Evolutionary conservation across 495 filamentous ascomycete species (phyloP).

Genomic region (Podospora appendiculata): DNA sequence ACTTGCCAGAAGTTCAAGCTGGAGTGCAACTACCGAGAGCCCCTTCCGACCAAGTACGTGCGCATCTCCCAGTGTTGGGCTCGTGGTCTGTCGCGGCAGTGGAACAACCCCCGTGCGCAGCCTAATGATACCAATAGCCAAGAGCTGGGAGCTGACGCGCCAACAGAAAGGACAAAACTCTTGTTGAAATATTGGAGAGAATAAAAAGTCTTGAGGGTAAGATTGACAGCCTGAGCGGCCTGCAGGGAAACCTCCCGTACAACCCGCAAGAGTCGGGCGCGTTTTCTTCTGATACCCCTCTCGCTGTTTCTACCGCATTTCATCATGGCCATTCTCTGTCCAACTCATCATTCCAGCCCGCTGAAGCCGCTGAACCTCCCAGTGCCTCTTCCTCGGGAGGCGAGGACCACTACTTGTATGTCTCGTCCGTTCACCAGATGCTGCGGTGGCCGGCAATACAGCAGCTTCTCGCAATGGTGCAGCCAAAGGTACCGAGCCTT

Average conservation of each 20-base stretch:
- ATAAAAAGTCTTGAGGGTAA: conserved; percentile 45
- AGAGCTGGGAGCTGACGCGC: conserved; percentile 7
- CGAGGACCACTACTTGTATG: conserved; percentile 35
- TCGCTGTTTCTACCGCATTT: too few species aligned
- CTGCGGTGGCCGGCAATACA: conserved; percentile 50
- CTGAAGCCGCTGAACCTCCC: conserved; percentile 6
- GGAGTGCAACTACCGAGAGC: conserved; percentile 53
- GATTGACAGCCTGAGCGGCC: conserved; percentile 30
- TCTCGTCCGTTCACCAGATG: conserved; percentile 49
- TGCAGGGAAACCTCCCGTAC: too few species aligned
- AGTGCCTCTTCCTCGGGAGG: conserved; percentile 1
- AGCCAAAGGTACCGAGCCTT: conserved; percentile 20
- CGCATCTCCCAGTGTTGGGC: not conserved
- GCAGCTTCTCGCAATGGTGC: conserved; percentile 30
- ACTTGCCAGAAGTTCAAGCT: conserved; percentile 42
- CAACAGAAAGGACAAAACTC: conserved; percentile 52
- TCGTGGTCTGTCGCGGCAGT: not conserved
- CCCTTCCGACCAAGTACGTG: conserved; percentile 56
- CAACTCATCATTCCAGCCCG: conserved; percentile 1
- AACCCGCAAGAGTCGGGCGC: not conserved
- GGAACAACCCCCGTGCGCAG: too few species aligned
- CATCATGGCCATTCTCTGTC: not conserved
- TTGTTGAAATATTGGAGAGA: conserved; percentile 50
- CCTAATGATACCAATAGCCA: too few species aligned
- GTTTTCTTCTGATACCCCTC: not conserved